Percentiles rank a stretch among this genome's conserved stretches.
Evolutionary conservation across 768 basidiomycete genomes (phyloP).

Genomic region (Phaffia australis): DNA sequence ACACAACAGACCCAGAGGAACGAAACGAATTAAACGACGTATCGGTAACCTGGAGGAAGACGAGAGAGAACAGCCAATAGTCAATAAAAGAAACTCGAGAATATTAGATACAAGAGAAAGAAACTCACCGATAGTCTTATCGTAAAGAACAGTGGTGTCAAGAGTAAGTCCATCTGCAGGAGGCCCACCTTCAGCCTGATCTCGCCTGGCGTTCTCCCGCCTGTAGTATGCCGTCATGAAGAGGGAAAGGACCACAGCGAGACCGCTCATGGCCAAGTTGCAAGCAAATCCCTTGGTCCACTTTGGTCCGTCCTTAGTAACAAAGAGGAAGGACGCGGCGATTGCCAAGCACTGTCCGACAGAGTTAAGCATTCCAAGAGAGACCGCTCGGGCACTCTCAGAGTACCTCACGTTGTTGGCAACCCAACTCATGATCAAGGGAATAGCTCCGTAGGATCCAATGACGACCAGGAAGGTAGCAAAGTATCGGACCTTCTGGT

Average conservation of each 20-base stretch:
- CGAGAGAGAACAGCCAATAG: no score
- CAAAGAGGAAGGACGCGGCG: conserved; percentile 36
- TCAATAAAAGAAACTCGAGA: no score
- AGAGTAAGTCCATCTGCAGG: background rate
- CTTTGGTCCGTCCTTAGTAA: conserved; percentile 35
- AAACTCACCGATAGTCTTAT: background rate
- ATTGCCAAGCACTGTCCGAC: conserved; percentile 38
- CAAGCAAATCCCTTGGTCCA: conserved; percentile 35
- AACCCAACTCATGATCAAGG: conserved; percentile 36
- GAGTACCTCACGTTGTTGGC: conserved; percentile 32
- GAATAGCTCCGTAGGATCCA: conserved; percentile 25
- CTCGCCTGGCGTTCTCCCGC: conserved; percentile 11
- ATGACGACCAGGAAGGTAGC: conserved; percentile 56
- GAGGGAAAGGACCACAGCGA: conserved; percentile 6
- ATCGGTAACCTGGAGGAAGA: no score
- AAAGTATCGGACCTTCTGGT: conserved; percentile 60
- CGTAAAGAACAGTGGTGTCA: background rate
- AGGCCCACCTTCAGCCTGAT: conserved; percentile 13
- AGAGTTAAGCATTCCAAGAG: conserved; percentile 40
- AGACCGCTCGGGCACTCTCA: conserved; percentile 32
- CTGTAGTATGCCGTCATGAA: conserved; percentile 8
- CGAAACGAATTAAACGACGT: no score
- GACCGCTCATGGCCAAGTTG: conserved; percentile 12
- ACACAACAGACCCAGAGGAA: no score
- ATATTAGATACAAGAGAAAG: no score